phyloP scores from a whole-genome alignment of 2,329 filamentous ascomycete genomes.

The Chalara sp. region DNA sequence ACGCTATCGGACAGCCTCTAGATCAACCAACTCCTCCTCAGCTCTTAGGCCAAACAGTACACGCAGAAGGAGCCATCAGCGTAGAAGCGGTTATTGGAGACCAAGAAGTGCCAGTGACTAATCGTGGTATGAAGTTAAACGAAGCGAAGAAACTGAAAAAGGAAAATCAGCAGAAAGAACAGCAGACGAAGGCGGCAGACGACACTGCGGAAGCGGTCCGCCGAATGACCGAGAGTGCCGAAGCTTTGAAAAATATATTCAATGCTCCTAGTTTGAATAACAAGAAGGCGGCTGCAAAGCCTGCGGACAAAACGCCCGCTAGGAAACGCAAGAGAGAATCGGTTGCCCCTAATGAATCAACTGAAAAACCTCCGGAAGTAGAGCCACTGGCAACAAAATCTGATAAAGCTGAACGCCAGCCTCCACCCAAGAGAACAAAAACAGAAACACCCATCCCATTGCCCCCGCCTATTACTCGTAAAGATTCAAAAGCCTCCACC shows the following conservation, averaged over 20 bases:
- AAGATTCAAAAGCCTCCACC: constrained; percentile 26
- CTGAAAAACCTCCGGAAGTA: constrained; percentile 16
- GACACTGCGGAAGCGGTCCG: constrained; percentile 53
- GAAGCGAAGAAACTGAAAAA: constrained; percentile 73
- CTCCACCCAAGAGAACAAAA: constrained; percentile 45
- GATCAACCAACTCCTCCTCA: constrained; percentile 32
- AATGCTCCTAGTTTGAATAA: constrained; percentile 4
- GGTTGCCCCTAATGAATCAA: constrained; percentile 9
- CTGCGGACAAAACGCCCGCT: constrained; percentile 16
- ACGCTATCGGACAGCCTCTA: constrained; percentile 58
- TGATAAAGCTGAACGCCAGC: constrained; percentile 20
- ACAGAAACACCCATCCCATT: constrained; percentile 50
- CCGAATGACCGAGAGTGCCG: constrained; percentile 43
- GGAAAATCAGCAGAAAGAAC: constrained; percentile 64
- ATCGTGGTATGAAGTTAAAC: constrained; percentile 72
- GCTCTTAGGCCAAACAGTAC: constrained; percentile 32
- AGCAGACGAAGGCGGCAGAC: constrained; percentile 54
- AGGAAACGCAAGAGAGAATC: constrained; percentile 27
- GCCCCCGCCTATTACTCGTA: constrained; percentile 28
- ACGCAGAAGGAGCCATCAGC: constrained; percentile 54
- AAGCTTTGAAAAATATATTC: constrained; percentile 36
- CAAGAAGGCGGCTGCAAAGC: constrained; percentile 5
- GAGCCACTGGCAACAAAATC: constrained; percentile 4
- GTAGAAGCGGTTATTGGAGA: constrained; percentile 37
- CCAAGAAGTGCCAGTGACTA: constrained; percentile 59